phyloP scores from a whole-genome alignment of 2,329 filamentous ascomycete species.

The Acrocalymma vagum region DNA sequence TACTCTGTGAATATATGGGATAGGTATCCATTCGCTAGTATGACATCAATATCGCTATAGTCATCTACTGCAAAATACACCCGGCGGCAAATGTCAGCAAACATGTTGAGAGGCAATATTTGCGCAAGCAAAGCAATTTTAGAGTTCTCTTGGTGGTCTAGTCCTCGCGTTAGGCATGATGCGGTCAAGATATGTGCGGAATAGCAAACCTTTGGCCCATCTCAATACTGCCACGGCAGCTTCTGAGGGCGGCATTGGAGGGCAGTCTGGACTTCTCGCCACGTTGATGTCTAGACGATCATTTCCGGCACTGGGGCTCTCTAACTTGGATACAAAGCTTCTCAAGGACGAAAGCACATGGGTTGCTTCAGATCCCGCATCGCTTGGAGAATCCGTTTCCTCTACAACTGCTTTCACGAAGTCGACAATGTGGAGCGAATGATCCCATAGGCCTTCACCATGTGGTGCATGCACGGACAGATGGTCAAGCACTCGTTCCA shows the following conservation, averaged over 20 bases:
- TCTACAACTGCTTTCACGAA: slow-evolving; percentile 38
- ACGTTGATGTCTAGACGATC: no score
- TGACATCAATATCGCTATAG: slow-evolving; percentile 41
- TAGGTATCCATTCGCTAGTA: slow-evolving; percentile 48
- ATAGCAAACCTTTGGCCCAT: no score
- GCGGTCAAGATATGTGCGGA: no score
- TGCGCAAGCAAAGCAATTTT: slow-evolving; percentile 40
- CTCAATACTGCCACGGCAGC: no score
- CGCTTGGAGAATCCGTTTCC: slow-evolving; percentile 15
- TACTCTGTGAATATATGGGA: slow-evolving; percentile 48
- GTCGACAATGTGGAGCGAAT: slow-evolving; percentile 43
- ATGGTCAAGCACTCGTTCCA: not conserved
- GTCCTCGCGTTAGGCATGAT: no score
- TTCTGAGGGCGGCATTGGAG: no score
- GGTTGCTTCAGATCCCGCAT: no score
- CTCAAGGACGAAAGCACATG: no score
- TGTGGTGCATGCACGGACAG: not conserved
- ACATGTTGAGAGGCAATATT: slow-evolving; percentile 41
- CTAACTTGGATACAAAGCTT: no score
- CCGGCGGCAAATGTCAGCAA: slow-evolving; percentile 42
- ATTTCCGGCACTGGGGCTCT: no score
- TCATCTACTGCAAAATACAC: slow-evolving; percentile 49
- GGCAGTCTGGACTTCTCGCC: no score
- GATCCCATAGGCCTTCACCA: slow-evolving; percentile 35
- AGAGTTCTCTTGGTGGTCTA: slow-evolving; percentile 28